Base-by-base conservation (phyloP, 345 rosid genomes). In the Angophora floribunda region DNA sequence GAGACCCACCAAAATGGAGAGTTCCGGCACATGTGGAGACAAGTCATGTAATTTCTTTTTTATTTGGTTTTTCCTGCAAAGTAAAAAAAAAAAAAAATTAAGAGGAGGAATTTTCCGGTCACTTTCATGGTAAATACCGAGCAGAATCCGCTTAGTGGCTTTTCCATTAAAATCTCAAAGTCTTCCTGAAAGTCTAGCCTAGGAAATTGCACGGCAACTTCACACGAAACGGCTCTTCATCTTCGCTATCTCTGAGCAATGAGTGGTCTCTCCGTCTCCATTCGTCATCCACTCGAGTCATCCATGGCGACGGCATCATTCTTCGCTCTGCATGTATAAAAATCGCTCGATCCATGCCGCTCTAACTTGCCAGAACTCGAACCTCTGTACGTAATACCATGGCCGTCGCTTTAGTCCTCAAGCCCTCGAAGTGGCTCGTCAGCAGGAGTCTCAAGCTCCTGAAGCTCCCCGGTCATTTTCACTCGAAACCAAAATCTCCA, bases 131-230 rank as follows among this genome's bases (percentile, higher is more conserved):
- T 22, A 75, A 75, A 36, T 75, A 5, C 82, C 1, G 82, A 75
- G 82, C 14, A 41, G 4, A 10, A 3, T 75, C 28, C 49, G 49
- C 41, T 2, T 11, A 1, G 7, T 2, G 49, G 28, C 45, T 41
- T 36, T 75, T 19, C 49, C 82, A 9, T 41, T 19, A 22, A 19
- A 75, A 36, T 36, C 17, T 36, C 47, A 9, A 2, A 6, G 82
- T 75, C 82, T 75, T 75, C 10, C 82, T 19, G 13, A 19, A 75
- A 75, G 82, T 75, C 82, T 19, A 24, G 22, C 13, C 13, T 36
- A 9, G 8, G 88, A 87, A 87, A 16, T 44, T 87, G 67, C 86
- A 52, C 51, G 12, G 88, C 88, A 87, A 41, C 75, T 87, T 87
- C 88, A 79, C 21, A 30, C 47, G 1, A 0, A 6, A 57, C 44